These are phyloP conservation scores for Aegilops speltoides DNA, from an alignment of 176 grass and related monocot genomes.

Conservation along the genomic window DNA sequence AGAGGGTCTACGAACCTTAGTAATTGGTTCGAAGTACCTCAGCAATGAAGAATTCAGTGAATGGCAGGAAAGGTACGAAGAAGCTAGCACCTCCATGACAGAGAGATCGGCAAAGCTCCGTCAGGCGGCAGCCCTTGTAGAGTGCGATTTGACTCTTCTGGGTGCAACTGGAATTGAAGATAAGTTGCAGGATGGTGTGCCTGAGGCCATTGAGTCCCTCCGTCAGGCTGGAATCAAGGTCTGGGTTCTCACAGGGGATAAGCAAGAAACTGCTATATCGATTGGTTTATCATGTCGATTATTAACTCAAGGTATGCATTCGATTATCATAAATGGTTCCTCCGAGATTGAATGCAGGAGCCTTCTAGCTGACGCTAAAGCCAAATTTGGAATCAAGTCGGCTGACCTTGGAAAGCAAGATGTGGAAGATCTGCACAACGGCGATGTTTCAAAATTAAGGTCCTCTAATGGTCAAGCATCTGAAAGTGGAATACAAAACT, in stretches of 20 bases:
- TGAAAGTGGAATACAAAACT: slow-evolving; percentile 40
- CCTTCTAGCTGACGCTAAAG: slow-evolving; percentile 89
- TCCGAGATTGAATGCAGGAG: slow-evolving; percentile 80
- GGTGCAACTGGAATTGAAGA: slow-evolving; percentile 95
- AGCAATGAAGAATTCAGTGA: slow-evolving; percentile 72
- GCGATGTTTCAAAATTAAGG: slow-evolving; percentile 40
- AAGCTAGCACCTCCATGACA: slow-evolving; percentile 90
- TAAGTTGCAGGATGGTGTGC: slow-evolving; percentile 99
- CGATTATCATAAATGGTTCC: slow-evolving; percentile 91
- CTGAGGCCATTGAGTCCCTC: slow-evolving; percentile 93
- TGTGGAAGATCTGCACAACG: slow-evolving; percentile 38
- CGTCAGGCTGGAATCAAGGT: slow-evolving; percentile 97
- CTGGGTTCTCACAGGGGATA: slow-evolving; percentile 99
- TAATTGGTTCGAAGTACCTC: slow-evolving; percentile 74
- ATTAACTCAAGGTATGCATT: slow-evolving; percentile 72
- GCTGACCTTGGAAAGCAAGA: slow-evolving; percentile 35
- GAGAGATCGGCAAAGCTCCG: slow-evolving; percentile 95
- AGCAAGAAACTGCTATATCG: slow-evolving; percentile 99
- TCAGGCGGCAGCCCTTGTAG: slow-evolving; percentile 78
- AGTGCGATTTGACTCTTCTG: slow-evolving; percentile 84
- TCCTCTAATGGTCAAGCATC: slow-evolving; percentile 43
- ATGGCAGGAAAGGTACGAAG: slow-evolving; percentile 91
- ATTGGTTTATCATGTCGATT: slow-evolving; percentile 91
- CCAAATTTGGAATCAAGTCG: slow-evolving; percentile 62
- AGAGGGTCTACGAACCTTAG: slow-evolving; percentile 86